Percentiles rank a stretch among this genome's conserved stretches.
phyloP scores from a whole-genome alignment of 2,329 filamentous ascomycete species.

The Trichoderma aggressivum region DNA sequence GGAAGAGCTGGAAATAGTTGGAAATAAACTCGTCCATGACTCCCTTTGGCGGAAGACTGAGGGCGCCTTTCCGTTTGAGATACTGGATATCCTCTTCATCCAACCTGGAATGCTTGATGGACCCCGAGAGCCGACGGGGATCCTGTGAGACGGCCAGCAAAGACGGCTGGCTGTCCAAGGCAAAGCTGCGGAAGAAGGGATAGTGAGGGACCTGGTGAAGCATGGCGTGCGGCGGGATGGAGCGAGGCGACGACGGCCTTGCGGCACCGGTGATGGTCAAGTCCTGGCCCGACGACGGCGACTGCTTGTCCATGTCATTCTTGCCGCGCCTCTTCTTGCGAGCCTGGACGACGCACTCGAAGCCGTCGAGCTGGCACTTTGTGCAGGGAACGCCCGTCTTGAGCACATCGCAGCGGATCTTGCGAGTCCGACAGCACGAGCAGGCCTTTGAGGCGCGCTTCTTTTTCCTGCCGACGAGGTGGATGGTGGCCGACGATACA shows the following conservation, averaged over 20 bases:
- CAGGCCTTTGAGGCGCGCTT: constrained; percentile 28
- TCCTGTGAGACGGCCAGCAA: not conserved
- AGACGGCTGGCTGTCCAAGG: constrained; percentile 4
- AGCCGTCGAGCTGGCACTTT: constrained; percentile 27
- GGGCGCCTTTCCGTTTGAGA: constrained; percentile 21
- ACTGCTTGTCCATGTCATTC: not conserved
- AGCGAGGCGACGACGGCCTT: not conserved
- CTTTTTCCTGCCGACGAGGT: constrained; percentile 10
- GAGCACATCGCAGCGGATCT: constrained; percentile 29
- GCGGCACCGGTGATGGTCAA: not conserved
- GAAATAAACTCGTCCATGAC: constrained; percentile 21
- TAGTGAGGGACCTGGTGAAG: constrained; percentile 19
- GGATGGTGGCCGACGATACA: not conserved
- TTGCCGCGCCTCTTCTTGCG: constrained; percentile 20
- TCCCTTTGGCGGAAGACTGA: constrained; percentile 19
- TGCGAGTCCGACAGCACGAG: constrained; percentile 24
- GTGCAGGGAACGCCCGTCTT: constrained; percentile 26
- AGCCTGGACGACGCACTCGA: constrained; percentile 22
- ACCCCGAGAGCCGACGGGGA: not conserved
- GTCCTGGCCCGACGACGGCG: not conserved
- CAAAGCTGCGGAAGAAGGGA: constrained; percentile 19
- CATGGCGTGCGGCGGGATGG: not conserved
- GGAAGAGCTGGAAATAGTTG: constrained; percentile 22
- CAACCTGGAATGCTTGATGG: not conserved
- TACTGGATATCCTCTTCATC: constrained; percentile 21